Conservation (phyloP, 2,329 filamentous ascomycete species). For the Aspergillus ochraceoroseus region DNA sequence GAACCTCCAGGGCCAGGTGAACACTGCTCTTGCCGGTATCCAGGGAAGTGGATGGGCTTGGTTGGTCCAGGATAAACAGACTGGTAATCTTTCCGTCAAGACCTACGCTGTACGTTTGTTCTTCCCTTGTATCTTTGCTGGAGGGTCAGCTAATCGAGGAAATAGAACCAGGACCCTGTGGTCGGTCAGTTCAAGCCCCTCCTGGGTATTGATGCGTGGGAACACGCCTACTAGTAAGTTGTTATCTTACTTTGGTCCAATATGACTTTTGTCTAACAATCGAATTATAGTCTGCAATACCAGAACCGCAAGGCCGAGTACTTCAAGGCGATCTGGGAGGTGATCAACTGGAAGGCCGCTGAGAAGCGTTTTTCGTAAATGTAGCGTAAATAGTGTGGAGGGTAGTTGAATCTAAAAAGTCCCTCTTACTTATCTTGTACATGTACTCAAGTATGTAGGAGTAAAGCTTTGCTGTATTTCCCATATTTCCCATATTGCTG, state of each 20-base stretch:
- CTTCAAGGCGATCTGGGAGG: conserved; percentile 89
- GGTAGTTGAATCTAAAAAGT: neutral
- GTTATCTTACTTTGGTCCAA: conserved; percentile 1
- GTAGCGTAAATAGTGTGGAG: conserved; percentile 6
- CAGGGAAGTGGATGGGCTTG: conserved; percentile 63
- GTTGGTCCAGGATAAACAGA: conserved; percentile 59
- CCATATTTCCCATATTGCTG: too few species aligned
- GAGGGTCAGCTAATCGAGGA: conserved; percentile 8
- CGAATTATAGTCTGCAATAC: conserved; percentile 65
- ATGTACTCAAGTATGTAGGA: too few species aligned
- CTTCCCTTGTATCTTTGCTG: neutral
- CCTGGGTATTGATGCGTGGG: conserved; percentile 89
- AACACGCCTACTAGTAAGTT: conserved; percentile 82
- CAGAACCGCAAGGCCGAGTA: conserved; percentile 97
- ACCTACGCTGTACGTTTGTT: conserved; percentile 55
- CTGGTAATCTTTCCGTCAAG: conserved; percentile 53
- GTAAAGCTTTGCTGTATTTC: too few species aligned
- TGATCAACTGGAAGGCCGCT: conserved; percentile 91
- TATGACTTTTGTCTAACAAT: conserved; percentile 8
- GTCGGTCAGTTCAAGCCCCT: conserved; percentile 76
- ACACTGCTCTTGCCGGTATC: conserved; percentile 59
- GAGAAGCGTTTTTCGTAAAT: conserved; percentile 64
- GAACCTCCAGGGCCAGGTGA: conserved; percentile 59
- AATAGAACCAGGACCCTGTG: conserved; percentile 77
- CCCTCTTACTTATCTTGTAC: too few species aligned